Conservation (phyloP, 805 yeast species). For the Metschnikowia baotianmanensis region DNA sequence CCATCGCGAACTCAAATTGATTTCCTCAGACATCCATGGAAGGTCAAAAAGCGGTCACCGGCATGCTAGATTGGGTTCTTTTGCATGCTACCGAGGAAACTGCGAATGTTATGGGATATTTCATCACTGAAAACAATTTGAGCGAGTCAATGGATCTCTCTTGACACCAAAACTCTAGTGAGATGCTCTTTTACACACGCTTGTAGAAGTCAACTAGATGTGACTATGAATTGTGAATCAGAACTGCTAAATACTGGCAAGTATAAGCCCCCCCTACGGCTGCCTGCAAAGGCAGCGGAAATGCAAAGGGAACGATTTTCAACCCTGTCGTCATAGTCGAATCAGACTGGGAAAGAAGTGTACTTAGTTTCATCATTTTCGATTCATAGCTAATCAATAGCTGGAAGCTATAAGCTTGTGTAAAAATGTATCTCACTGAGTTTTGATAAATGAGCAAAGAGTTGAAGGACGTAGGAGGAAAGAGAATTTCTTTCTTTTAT, state of each 20-base stretch:
- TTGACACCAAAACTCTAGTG: neutral
- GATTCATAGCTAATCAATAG: slow-evolving; percentile 11
- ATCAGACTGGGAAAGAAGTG: slow-evolving; percentile 90
- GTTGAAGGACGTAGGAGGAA: neutral
- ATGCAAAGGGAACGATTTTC: slow-evolving; percentile 44
- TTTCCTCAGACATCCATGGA: slow-evolving; percentile 89
- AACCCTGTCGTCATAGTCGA: slow-evolving; percentile 93
- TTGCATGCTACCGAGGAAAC: slow-evolving; percentile 93
- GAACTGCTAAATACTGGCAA: slow-evolving; percentile 80
- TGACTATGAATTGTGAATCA: slow-evolving; percentile 42
- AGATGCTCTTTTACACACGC: slow-evolving; percentile 27
- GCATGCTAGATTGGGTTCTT: slow-evolving; percentile 78
- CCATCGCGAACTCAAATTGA: slow-evolving; percentile 4
- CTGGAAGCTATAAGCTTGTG: slow-evolving; percentile 24
- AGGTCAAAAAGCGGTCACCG: slow-evolving; percentile 86
- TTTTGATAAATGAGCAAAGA: neutral
- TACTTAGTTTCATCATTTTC: slow-evolving; percentile 51
- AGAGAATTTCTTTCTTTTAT: slow-evolving; percentile 7
- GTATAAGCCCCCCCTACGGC: slow-evolving; percentile 61
- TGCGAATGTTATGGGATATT: slow-evolving; percentile 82
- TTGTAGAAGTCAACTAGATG: slow-evolving; percentile 22
- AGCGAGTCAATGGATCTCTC: neutral
- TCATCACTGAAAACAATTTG: slow-evolving; percentile 59
- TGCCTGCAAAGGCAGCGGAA: slow-evolving; percentile 39
- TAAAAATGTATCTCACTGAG: slow-evolving; percentile 17